Conservation (phyloP, 805 yeast genomes). For the Wickerhamomyces chaumierensis region DNA sequence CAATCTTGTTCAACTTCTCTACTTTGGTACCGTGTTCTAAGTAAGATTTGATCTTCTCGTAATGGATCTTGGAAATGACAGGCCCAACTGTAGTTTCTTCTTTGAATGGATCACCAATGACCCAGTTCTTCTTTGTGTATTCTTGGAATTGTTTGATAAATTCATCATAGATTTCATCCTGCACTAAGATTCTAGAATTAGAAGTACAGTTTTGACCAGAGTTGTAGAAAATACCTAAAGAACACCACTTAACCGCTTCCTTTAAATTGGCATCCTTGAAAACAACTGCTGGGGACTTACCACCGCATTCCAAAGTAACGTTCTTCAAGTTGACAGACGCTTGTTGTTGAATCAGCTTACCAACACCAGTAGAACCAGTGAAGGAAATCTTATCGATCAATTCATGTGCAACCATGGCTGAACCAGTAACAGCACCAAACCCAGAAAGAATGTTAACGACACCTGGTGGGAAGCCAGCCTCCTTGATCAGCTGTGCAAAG, state of each 20-base stretch:
- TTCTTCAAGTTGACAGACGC: slow-evolving; percentile 54
- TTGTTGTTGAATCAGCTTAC: slow-evolving; percentile 47
- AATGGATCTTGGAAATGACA: slow-evolving; percentile 44
- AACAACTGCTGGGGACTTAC: slow-evolving; percentile 55
- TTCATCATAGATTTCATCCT: slow-evolving; percentile 43
- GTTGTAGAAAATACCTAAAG: slow-evolving; percentile 52
- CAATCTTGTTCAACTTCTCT: slow-evolving; percentile 33
- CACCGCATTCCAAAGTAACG: slow-evolving; percentile 63
- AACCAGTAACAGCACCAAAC: slow-evolving; percentile 59
- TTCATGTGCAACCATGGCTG: slow-evolving; percentile 48
- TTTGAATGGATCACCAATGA: slow-evolving; percentile 45
- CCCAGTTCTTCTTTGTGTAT: slow-evolving; percentile 37
- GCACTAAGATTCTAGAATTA: slow-evolving; percentile 50
- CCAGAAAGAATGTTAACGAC: slow-evolving; percentile 67
- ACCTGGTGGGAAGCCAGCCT: slow-evolving; percentile 73
- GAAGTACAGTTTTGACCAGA: slow-evolving; percentile 64
- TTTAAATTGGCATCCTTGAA: slow-evolving; percentile 55
- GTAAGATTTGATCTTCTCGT: slow-evolving; percentile 36
- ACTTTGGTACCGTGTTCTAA: slow-evolving; percentile 34
- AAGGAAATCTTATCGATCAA: slow-evolving; percentile 50
- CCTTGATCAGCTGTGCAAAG: slow-evolving; percentile 47
- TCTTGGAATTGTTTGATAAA: slow-evolving; percentile 33
- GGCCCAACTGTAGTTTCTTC: slow-evolving; percentile 45
- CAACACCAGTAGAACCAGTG: slow-evolving; percentile 60
- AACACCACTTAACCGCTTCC: slow-evolving; percentile 59